Conservation (phyloP, 2,329 filamentous ascomycete species). For the Calycina herbarum region DNA sequence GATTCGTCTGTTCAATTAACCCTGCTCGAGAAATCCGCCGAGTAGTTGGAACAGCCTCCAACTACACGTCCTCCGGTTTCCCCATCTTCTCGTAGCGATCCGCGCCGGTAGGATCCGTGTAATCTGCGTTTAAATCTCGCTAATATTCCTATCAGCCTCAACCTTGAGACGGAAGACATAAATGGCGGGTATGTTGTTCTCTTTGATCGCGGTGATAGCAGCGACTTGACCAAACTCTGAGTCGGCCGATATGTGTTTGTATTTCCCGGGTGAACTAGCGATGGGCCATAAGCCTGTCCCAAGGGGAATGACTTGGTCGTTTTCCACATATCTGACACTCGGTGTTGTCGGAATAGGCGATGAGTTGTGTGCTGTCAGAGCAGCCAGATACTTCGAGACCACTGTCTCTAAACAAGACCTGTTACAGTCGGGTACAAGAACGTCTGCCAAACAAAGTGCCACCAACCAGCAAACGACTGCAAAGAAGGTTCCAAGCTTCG, state of each 20-base stretch:
- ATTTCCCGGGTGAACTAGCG: conserved; percentile 6
- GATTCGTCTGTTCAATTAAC: conserved; percentile 12
- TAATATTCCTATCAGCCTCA: conserved; percentile 6
- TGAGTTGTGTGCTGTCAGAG: conserved; percentile 8
- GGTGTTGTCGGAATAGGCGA: conserved; percentile 2
- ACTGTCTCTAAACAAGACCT: conserved; percentile 7
- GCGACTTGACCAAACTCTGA: conserved; percentile 12
- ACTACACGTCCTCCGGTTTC: conserved; percentile 12
- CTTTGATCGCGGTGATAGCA: conserved; percentile 11
- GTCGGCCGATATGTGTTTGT: conserved; percentile 12
- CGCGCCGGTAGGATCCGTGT: conserved; percentile 13
- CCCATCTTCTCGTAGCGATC: conserved; percentile 13
- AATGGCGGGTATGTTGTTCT: conserved; percentile 11
- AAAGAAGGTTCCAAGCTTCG: no score
- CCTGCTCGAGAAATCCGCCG: conserved; percentile 9
- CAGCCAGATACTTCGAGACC: conserved; percentile 10
- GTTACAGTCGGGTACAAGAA: not conserved
- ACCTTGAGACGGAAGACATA: conserved; percentile 14
- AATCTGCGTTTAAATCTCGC: conserved; percentile 16
- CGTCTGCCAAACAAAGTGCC: no score
- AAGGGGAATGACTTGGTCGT: conserved; percentile 10
- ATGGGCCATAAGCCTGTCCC: conserved; percentile 5
- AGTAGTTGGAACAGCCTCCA: conserved; percentile 10
- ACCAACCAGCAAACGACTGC: no score
- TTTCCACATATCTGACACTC: conserved; percentile 14